Evolutionary conservation across 2,329 filamentous ascomycete species (phyloP).

Genomic region (Epichloe elymi): DNA sequence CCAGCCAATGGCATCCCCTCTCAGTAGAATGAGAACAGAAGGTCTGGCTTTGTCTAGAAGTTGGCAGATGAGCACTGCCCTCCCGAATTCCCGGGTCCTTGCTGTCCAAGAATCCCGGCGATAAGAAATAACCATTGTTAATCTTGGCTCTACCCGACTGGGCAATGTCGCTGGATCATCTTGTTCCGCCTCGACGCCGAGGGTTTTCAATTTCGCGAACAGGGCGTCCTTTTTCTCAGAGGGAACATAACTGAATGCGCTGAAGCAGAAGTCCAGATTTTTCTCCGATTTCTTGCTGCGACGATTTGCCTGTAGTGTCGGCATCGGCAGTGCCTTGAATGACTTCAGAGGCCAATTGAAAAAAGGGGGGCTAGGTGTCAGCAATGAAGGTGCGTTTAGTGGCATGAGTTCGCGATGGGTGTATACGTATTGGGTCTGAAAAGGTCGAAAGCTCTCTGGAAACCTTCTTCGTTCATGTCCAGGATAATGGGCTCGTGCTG

Average conservation of each 20-base stretch:
- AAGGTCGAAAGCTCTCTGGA: slow-evolving; percentile 28
- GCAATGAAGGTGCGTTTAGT: no score
- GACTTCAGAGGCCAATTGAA: slow-evolving; percentile 9
- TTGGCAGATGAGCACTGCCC: slow-evolving; percentile 2
- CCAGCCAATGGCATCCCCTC: no score
- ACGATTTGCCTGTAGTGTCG: slow-evolving; percentile 13
- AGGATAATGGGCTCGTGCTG: slow-evolving; percentile 25
- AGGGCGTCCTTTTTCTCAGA: slow-evolving; percentile 7
- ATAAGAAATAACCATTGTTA: slow-evolving; percentile 1
- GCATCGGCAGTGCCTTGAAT: slow-evolving; percentile 24
- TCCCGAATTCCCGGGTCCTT: slow-evolving; percentile 1
- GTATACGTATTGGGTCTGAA: slow-evolving; percentile 24
- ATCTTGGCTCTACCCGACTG: background rate
- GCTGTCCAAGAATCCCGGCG: background rate
- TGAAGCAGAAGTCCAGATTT: slow-evolving; percentile 20
- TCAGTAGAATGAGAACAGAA: no score
- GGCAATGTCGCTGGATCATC: background rate
- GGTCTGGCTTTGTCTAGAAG: background rate
- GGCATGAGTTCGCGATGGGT: slow-evolving; percentile 4
- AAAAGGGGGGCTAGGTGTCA: no score
- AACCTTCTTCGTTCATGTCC: slow-evolving; percentile 27
- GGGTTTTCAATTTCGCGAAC: slow-evolving; percentile 8
- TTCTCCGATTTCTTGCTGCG: slow-evolving; percentile 18
- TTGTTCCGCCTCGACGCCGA: background rate
- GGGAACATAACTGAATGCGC: slow-evolving; percentile 14